These are phyloP conservation scores for Nemania abortiva DNA, from an alignment of 2,329 filamentous ascomycete species.

Conservation along the genomic window DNA sequence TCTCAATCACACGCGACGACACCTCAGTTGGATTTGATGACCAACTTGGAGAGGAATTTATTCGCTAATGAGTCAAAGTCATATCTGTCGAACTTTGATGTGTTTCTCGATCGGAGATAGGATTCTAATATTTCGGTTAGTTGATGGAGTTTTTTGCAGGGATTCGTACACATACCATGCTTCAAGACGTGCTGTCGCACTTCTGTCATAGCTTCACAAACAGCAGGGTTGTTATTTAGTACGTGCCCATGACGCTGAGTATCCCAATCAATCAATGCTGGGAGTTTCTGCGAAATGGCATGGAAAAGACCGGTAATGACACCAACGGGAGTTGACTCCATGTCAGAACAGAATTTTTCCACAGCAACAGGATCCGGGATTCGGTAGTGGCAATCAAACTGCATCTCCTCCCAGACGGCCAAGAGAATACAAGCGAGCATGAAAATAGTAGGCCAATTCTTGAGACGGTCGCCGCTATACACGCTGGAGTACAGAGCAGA, in stretches of 20 bases:
- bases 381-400: constrained; percentile 97
- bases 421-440: constrained; percentile 94
- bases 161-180: constrained; percentile 76
- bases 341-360: constrained; percentile 94
- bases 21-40: constrained; percentile 87
- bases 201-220: constrained; percentile 97
- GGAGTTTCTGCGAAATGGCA: constrained; percentile 96
- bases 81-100: constrained; percentile 86
- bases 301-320: constrained; percentile 98
- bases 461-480: constrained; percentile 95
- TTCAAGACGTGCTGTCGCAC: constrained; percentile 91
- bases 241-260: constrained; percentile 90
- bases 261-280: constrained; percentile 93
- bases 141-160: constrained; percentile 9
- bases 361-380: constrained; percentile 86
- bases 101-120: constrained; percentile 84
- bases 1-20: constrained; percentile 19
- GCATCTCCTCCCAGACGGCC: constrained; percentile 98
- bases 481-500: constrained; percentile 95
- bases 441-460: constrained; percentile 99
- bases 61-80: constrained; percentile 97
- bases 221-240: constrained; percentile 88
- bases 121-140: constrained; percentile 74
- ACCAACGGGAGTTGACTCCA: constrained; percentile 95
- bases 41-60: constrained; percentile 96